A percentile compares a stretch with the other conserved stretches of the same genome.
Conservation (phyloP, 306 rosid species). For the Begonia masoniana region DNA sequence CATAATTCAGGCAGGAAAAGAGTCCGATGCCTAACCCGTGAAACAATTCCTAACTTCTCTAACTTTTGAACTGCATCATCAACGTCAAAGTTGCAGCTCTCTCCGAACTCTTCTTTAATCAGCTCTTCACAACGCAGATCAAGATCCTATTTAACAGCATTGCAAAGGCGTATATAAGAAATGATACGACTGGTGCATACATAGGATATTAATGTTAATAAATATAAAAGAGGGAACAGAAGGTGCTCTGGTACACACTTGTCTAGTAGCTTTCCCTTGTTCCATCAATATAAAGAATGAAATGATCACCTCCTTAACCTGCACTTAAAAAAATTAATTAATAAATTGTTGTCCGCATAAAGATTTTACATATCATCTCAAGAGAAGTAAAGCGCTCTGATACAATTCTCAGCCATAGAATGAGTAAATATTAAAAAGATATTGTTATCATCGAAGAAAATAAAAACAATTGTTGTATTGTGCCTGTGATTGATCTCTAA, state of each 20-base stretch:
- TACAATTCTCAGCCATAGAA: too few species aligned
- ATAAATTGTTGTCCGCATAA: too few species aligned
- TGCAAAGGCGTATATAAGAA: conserved; percentile 8
- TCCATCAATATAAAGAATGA: conserved; percentile 88
- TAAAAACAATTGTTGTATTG: too few species aligned
- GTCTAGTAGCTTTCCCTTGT: conserved; percentile 79
- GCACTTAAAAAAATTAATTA: not conserved
- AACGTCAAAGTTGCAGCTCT: conserved; percentile 72
- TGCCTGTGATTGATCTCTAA: too few species aligned
- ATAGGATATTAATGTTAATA: not conserved
- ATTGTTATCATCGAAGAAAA: too few species aligned
- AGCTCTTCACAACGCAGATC: conserved; percentile 83
- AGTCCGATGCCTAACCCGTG: conserved; percentile 47
- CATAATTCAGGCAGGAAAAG: too few species aligned
- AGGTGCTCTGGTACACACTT: conserved; percentile 19
- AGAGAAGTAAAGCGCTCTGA: too few species aligned
- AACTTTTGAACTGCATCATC: conserved; percentile 80
- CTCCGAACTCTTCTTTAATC: conserved; percentile 70
- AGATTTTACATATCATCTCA: too few species aligned
- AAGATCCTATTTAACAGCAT: conserved; percentile 53
- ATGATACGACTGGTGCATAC: not conserved
- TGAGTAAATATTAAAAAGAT: too few species aligned
- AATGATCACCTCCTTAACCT: conserved; percentile 92
- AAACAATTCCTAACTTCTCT: conserved; percentile 76
- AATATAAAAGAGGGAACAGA: not conserved